Evolutionary conservation across 1,284 basidiomycete genomes (phyloP).

Genomic region (Mrakiaceae sp.): DNA sequence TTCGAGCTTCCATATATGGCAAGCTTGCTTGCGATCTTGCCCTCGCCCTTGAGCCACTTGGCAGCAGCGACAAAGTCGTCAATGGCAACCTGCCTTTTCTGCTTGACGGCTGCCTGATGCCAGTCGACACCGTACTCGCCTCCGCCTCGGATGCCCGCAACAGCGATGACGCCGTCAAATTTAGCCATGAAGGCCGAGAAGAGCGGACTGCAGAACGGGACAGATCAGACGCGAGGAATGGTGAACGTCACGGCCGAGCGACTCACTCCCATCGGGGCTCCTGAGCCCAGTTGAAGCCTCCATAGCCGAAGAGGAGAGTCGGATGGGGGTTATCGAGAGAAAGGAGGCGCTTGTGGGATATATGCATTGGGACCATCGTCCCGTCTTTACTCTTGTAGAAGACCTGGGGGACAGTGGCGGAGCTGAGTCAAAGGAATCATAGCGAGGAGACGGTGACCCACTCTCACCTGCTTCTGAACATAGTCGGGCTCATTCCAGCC

Average conservation of each 20-base stretch:
- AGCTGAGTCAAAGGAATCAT: background rate
- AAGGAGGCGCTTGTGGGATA: slow-evolving; percentile 3
- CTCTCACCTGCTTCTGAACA: slow-evolving; percentile 13
- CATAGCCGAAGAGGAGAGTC: slow-evolving; percentile 16
- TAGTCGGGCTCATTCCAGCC: slow-evolving; percentile 7
- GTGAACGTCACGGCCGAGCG: too few relatives aligned
- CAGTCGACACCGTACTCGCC: slow-evolving; percentile 14
- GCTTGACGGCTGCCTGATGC: slow-evolving; percentile 9
- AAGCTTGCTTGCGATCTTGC: slow-evolving; percentile 1
- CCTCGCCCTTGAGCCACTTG: slow-evolving; percentile 6
- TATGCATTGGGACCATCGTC: slow-evolving; percentile 13
- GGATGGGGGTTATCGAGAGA: slow-evolving; percentile 7
- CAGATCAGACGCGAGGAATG: too few relatives aligned
- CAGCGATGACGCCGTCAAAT: slow-evolving; percentile 6
- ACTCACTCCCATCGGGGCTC: background rate
- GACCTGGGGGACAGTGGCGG: background rate
- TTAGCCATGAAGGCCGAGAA: background rate
- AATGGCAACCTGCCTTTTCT: background rate
- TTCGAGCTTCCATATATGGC: slow-evolving; percentile 11
- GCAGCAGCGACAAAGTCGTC: slow-evolving; percentile 11
- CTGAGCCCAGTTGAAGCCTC: slow-evolving; percentile 14
- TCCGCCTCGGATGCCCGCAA: slow-evolving; percentile 15
- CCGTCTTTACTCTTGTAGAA: slow-evolving; percentile 8
- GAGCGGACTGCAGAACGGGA: background rate
- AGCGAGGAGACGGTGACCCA: background rate